A percentile compares a stretch with the other conserved stretches of the same genome.
phyloP scores from a whole-genome alignment of 2,329 filamentous ascomycete species.

The Gaeumannomyces tritici region DNA sequence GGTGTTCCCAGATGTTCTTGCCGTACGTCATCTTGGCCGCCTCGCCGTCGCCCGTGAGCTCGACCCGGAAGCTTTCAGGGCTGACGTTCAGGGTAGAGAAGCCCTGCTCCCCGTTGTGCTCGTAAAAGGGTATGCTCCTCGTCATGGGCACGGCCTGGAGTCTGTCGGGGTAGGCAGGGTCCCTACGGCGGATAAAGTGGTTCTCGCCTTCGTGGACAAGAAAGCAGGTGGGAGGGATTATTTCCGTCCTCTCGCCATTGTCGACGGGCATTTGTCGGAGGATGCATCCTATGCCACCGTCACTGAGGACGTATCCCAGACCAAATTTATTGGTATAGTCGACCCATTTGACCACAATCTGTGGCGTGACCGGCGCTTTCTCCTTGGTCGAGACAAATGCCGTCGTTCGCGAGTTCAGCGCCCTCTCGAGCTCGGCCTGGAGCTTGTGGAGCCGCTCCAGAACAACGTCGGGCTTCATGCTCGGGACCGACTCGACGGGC shows the following conservation, averaged over 20 bases:
- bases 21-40: constrained; percentile 52
- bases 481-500: constrained; percentile 35
- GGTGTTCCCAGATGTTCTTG: constrained; percentile 54
- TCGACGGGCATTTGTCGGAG: constrained; percentile 45
- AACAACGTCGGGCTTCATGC: constrained; percentile 48
- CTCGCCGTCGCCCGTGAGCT: constrained; percentile 46
- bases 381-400: constrained; percentile 48
- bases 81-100: constrained; percentile 54
- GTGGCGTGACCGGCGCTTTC: constrained; percentile 43
- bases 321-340: constrained; percentile 85
- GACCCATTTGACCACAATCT: constrained; percentile 71
- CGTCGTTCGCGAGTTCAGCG: constrained; percentile 53
- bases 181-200: constrained; percentile 55
- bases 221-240: constrained; percentile 60
- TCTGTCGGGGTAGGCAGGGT: constrained; percentile 44
- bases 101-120: constrained; percentile 57
- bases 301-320: constrained; percentile 73
- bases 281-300: constrained; percentile 70
- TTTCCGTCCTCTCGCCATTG: constrained; percentile 37
- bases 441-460: constrained; percentile 44
- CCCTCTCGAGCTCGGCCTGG: constrained; percentile 52
- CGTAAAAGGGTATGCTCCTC: constrained; percentile 61
- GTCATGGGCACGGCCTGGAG: constrained; percentile 56
- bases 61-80: constrained; percentile 49
- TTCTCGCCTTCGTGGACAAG: constrained; percentile 62